Base-by-base conservation (phyloP, 1,284 basidiomycete genomes). In the Tilletia indica region DNA sequence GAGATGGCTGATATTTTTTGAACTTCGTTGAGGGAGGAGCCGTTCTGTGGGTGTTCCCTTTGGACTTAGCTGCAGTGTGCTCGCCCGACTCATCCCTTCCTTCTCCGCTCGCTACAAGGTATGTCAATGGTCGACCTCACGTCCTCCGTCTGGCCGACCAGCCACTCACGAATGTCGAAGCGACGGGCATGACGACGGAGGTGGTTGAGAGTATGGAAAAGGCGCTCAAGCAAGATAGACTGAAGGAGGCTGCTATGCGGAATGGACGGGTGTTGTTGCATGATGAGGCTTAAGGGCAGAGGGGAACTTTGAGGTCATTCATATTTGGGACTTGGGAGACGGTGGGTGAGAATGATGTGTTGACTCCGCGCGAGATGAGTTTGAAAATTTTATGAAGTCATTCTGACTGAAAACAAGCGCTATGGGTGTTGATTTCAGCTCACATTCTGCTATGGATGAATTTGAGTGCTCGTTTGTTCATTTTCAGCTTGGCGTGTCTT, bases 171-270 rank as follows among this genome's bases (percentile, higher is more conserved):
- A 85, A 84, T 71, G 76, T 83, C 56, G 80, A 82, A 67, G 85
- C 95, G 0, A 99, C 96, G 9, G 97, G 97, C 34, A 91, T 99
- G 1, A 93, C 93, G 0, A 96, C 94, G 0, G 88, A 89, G 2
- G 91, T 94, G 11, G 97, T 99, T 1, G 97, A 99, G 84, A 87
- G 89, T 25, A 98, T 99, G 93, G 97, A 99, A 77, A 85, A 88
- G 56, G 90, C 88, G 73, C 90, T 99, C 81, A 98, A 99, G 86
- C 88, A 89, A 63, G 97, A 99, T 80, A 90, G 99, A 16, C 86
- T 98, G 25, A 87, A 88, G 2, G 97, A 99, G n/a, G 87, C 95
- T 39, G 87, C 87, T 64, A 85, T 87, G 25, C 25, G 25, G 25
- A 31, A 31, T 31, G 25, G 25, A 31, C 25, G 2, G 25, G 25